These are phyloP conservation scores for Waltergamsia citrina DNA, from an alignment of 2,329 filamentous ascomycete genomes.

Conservation along the genomic window DNA sequence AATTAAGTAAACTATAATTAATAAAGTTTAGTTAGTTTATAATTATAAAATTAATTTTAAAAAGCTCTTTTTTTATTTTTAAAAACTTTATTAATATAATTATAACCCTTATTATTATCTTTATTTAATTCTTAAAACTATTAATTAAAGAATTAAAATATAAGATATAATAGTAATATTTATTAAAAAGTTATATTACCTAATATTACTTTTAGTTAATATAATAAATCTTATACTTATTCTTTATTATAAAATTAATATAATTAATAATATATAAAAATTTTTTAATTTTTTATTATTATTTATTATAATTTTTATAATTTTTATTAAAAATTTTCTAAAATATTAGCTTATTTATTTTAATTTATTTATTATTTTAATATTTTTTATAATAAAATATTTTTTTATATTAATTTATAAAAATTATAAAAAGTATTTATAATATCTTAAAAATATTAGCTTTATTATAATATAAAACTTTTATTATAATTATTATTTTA, in stretches of 20 bases:
- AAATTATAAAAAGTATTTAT: too few species aligned
- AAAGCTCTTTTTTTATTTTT: not conserved
- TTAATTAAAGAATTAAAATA: too few species aligned
- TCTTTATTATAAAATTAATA: conserved; percentile 5
- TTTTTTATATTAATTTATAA: conserved; percentile 9
- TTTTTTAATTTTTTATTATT: too few species aligned
- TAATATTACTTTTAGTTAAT: conserved; percentile 7
- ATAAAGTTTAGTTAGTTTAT: not conserved
- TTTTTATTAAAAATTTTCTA: too few species aligned
- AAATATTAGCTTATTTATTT: too few species aligned
- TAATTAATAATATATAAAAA: too few species aligned
- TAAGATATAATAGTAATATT: too few species aligned
- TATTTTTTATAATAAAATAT: conserved; percentile 8
- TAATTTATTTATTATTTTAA: conserved; percentile 6
- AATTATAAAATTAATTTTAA: not conserved
- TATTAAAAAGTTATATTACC: too few species aligned
- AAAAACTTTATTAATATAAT: not conserved
- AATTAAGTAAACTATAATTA: conserved; percentile 1
- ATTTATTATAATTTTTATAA: too few species aligned
- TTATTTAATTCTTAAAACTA: not conserved
- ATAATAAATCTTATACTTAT: conserved; percentile 5
- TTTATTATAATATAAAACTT: too few species aligned
- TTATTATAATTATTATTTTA: too few species aligned
- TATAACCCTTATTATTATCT: not conserved
- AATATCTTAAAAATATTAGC: too few species aligned